A percentile compares a stretch with the other conserved stretches of the same genome.
Evolutionary conservation across 306 rosid genomes (phyloP).

Genomic region (Fagus sylvatica): DNA sequence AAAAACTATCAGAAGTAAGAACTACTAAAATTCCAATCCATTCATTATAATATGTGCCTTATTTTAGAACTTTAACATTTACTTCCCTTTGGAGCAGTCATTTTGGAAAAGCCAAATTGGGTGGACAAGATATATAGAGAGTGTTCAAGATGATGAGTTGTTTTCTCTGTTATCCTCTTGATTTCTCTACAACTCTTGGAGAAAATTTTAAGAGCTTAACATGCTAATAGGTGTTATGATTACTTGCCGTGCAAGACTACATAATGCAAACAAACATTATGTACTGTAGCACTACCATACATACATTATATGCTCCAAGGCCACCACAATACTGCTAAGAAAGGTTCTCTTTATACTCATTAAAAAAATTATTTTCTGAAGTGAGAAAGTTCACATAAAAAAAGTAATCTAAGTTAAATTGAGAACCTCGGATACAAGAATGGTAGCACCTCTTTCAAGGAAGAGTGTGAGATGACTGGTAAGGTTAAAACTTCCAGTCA

Average conservation of each 20-base stretch:
- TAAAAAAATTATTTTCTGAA: neutral
- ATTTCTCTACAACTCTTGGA: neutral
- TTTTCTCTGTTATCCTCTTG: neutral
- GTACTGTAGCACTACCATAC: neutral
- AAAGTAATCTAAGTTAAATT: neutral
- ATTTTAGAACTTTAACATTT: neutral
- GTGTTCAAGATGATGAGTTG: neutral
- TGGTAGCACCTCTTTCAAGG: constrained; percentile 57
- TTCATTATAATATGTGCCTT: neutral
- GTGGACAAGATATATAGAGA: too few species aligned
- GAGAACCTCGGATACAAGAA: constrained; percentile 64
- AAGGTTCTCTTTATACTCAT: neutral
- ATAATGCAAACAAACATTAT: too few species aligned
- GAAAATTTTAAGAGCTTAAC: neutral
- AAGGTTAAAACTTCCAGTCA: constrained; percentile 66
- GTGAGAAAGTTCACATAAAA: neutral
- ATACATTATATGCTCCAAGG: neutral
- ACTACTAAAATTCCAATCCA: neutral
- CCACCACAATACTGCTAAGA: constrained; percentile 1
- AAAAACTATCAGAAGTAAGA: constrained; percentile 5
- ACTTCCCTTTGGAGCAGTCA: neutral
- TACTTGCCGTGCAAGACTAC: too few species aligned
- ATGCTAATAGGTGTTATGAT: neutral
- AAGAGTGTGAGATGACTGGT: constrained; percentile 74
- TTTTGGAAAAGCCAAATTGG: neutral